phyloP scores from a whole-genome alignment of 2,329 filamentous ascomycete genomes.

The Emergomyces orientalis region DNA sequence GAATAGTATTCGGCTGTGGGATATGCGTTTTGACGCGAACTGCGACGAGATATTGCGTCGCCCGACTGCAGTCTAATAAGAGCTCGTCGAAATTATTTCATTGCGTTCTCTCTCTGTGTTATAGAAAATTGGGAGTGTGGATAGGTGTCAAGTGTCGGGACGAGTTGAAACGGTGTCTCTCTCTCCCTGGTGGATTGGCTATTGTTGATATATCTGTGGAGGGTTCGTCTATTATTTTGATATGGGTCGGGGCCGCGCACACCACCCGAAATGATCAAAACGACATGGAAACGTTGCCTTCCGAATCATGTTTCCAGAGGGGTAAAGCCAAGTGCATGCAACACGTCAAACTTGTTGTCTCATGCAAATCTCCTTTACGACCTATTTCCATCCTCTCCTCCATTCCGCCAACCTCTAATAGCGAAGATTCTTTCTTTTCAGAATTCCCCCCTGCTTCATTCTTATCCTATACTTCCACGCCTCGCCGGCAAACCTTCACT shows the following conservation, averaged over 20 bases:
- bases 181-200: neutral
- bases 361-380: neutral
- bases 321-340: neutral
- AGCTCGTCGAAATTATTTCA: neutral
- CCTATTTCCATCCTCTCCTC: neutral
- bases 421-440: neutral
- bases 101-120: neutral
- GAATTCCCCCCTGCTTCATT: neutral
- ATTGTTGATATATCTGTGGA: neutral
- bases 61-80: neutral
- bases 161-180: neutral
- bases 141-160: neutral
- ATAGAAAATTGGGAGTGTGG: neutral
- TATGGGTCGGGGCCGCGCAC: too few relatives aligned
- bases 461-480: neutral
- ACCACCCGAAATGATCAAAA: neutral
- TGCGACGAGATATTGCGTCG: slow-evolving; percentile 64
- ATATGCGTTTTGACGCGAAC: slow-evolving; percentile 89
- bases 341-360: neutral
- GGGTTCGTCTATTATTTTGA: neutral
- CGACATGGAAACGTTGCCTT: neutral
- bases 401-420: neutral
- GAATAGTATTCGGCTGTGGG: slow-evolving; percentile 79
- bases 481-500: neutral
- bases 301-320: neutral